phyloP scores from a whole-genome alignment of 768 basidiomycete genomes.

The Mycena metata region DNA sequence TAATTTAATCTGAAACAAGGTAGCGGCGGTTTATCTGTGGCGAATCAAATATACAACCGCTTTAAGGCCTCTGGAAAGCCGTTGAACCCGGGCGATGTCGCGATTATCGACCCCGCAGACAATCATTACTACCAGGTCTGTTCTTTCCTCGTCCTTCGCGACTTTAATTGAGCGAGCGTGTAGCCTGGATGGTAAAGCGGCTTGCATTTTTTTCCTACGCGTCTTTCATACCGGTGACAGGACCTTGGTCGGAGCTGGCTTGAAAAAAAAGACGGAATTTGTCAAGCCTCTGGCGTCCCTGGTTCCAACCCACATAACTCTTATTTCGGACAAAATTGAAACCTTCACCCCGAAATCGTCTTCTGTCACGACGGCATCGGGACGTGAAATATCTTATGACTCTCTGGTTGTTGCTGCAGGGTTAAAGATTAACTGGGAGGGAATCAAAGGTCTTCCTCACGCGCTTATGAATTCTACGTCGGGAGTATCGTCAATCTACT shows the following conservation, averaged over 20 bases:
- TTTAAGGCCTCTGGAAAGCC: constrained; percentile 79
- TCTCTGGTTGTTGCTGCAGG: constrained; percentile 91
- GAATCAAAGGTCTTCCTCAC: constrained; percentile 76
- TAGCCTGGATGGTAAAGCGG: constrained; percentile 88
- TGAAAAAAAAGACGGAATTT: constrained; percentile 78
- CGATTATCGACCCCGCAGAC: constrained; percentile 85
- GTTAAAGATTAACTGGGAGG: constrained; percentile 87
- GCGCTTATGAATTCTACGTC: constrained; percentile 84
- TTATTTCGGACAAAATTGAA: constrained; percentile 78
- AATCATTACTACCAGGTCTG: constrained; percentile 84
- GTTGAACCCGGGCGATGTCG: constrained; percentile 82
- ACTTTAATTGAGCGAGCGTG: constrained; percentile 19
- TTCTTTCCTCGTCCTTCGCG: constrained; percentile 6
- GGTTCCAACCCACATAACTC: constrained; percentile 80
- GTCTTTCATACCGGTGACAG: constrained; percentile 52
- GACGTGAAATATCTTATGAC: constrained; percentile 84
- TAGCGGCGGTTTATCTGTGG: constrained; percentile 83
- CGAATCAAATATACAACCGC: constrained; percentile 88
- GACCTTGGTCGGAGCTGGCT: constrained; percentile 94
- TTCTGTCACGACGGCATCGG: constrained; percentile 77
- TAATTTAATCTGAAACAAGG: constrained; percentile 52
- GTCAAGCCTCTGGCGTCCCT: constrained; percentile 75
- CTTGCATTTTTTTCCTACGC: constrained; percentile 5
- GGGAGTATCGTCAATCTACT: constrained; percentile 94
- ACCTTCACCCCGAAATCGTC: constrained; percentile 83